Evolutionary conservation across 2,329 filamentous ascomycete species (phyloP).

Genomic region (Cladobotryum mycophilum): DNA sequence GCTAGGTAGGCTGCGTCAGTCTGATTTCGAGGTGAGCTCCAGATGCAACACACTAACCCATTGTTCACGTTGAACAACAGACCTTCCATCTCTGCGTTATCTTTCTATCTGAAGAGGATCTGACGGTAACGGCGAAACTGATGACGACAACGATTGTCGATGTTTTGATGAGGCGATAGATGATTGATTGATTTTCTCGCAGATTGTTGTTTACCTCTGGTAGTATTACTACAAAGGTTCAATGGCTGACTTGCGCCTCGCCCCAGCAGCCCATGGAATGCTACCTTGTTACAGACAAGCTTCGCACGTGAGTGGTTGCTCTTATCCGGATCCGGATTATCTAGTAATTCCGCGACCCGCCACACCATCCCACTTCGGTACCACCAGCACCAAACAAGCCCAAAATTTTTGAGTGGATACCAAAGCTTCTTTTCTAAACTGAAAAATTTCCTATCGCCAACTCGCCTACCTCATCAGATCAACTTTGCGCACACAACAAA

Average conservation of each 20-base stretch:
- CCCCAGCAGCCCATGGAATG: not conserved
- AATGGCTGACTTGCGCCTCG: not conserved
- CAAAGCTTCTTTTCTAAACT: conserved; percentile 27
- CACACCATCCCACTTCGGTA: conserved; percentile 21
- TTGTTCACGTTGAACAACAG: conserved; percentile 92
- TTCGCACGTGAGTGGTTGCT: conserved; percentile 17
- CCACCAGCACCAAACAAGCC: conserved; percentile 28
- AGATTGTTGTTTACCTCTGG: not conserved
- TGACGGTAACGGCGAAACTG: no score
- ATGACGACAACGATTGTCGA: no score
- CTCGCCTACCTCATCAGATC: conserved; percentile 26
- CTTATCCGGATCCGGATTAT: conserved; percentile 17
- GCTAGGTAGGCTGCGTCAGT: conserved; percentile 40
- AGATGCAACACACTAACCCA: conserved; percentile 55
- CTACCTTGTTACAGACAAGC: conserved; percentile 1
- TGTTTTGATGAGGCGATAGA: not conserved
- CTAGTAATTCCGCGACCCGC: conserved; percentile 20
- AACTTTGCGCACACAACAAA: conserved; percentile 28
- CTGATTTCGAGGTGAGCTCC: not conserved
- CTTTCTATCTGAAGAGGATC: not conserved
- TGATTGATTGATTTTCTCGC: not conserved
- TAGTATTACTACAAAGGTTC: not conserved
- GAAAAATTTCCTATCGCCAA: conserved; percentile 37
- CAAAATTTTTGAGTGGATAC: conserved; percentile 36
- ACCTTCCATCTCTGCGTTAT: conserved; percentile 63